Evolutionary conservation across 768 basidiomycete genomes (phyloP).

Genomic region (Termitomyces sp.): DNA sequence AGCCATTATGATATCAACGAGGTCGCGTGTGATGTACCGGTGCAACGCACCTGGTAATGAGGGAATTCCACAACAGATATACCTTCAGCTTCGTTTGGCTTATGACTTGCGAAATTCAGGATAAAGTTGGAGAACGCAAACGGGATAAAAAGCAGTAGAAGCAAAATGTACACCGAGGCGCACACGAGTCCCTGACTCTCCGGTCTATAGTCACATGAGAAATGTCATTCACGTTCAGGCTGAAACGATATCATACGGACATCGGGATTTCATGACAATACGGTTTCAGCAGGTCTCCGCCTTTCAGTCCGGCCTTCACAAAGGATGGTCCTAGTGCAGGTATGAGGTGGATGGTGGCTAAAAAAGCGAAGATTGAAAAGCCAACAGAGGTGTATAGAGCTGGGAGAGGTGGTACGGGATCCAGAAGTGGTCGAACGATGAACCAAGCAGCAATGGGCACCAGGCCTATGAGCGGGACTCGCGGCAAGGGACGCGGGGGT

Average conservation of each 20-base stretch:
- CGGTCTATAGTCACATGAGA: slow-evolving; percentile 52
- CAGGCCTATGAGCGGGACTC: slow-evolving; percentile 49
- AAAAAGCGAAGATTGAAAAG: slow-evolving; percentile 78
- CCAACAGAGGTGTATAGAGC: slow-evolving; percentile 77
- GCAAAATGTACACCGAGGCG: slow-evolving; percentile 82
- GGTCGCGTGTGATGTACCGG: background rate
- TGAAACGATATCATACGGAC: slow-evolving; percentile 33
- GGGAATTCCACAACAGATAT: slow-evolving; percentile 67
- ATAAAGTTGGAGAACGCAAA: slow-evolving; percentile 86
- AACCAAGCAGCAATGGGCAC: slow-evolving; percentile 72
- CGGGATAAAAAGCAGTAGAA: slow-evolving; percentile 89
- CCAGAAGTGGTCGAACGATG: slow-evolving; percentile 63
- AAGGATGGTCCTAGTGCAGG: slow-evolving; percentile 83
- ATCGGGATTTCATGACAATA: slow-evolving; percentile 55
- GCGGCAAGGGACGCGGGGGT: slow-evolving; percentile 45
- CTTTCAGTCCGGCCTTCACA: slow-evolving; percentile 75
- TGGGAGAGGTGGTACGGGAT: slow-evolving; percentile 64
- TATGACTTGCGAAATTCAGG: slow-evolving; percentile 35
- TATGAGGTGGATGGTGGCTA: slow-evolving; percentile 70
- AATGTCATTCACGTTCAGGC: background rate
- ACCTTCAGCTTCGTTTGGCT: slow-evolving; percentile 45
- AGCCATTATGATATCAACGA: background rate
- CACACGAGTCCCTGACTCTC: slow-evolving; percentile 92
- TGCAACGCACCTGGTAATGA: slow-evolving; percentile 60
- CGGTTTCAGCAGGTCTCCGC: slow-evolving; percentile 82